These are phyloP conservation scores for Anaeramoeba flamelloides DNA, from an alignment of 78 protist genomes.

Conservation along the genomic window DNA sequence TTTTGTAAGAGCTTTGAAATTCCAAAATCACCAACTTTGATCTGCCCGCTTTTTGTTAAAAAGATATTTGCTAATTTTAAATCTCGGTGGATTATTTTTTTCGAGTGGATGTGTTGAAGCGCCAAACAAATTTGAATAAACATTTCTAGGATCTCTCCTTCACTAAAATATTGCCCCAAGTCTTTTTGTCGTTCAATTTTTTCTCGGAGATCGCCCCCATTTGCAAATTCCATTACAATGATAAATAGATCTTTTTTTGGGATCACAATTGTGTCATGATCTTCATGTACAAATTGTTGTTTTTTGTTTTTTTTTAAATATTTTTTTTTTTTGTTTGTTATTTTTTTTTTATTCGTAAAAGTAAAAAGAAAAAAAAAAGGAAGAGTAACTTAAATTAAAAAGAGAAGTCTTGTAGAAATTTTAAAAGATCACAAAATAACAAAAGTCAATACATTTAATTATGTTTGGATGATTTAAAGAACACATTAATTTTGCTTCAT, in stretches of 20 bases:
- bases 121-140: not conserved
- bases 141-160: not conserved
- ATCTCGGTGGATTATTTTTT: not conserved
- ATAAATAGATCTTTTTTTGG: not conserved
- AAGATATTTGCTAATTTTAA: not conserved
- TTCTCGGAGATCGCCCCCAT: not conserved
- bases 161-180: not conserved
- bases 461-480: not conserved
- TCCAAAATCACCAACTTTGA: slow-evolving; percentile 48
- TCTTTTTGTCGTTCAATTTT: not conserved
- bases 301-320: not conserved
- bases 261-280: not conserved
- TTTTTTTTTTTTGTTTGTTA: not conserved
- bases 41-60: not conserved
- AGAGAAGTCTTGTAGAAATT: not conserved
- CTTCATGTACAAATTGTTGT: not conserved
- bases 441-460: not conserved
- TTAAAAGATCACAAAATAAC: not conserved
- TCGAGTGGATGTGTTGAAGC: not conserved
- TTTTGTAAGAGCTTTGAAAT: slow-evolving; percentile 15
- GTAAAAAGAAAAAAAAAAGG: not conserved
- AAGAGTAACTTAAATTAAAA: not conserved
- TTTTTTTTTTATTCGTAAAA: not conserved
- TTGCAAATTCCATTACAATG: not conserved
- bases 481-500: not conserved